Percentiles rank a stretch among this genome's conserved stretches.
Evolutionary conservation across 768 basidiomycete genomes (phyloP).

Genomic region (Amylocystis lapponica): DNA sequence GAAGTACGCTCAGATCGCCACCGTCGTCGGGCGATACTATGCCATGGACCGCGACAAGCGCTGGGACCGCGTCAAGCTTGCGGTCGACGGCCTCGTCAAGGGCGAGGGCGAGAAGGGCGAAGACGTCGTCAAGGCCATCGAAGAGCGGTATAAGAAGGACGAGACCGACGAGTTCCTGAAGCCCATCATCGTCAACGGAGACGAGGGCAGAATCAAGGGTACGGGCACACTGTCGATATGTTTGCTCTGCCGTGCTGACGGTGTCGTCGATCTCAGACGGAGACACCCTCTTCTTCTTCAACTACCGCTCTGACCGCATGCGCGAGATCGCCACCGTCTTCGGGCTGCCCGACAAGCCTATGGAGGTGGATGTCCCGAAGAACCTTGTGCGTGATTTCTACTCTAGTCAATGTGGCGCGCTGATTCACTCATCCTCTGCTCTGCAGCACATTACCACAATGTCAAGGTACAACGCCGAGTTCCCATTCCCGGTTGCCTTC

Average conservation of each 20-base stretch:
- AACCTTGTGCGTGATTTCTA: constrained; percentile 52
- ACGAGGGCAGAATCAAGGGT: constrained; percentile 79
- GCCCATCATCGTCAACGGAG: constrained; percentile 84
- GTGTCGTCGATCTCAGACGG: constrained; percentile 41
- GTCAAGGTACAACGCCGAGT: constrained; percentile 90
- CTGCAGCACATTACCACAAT: constrained; percentile 84
- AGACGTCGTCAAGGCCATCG: constrained; percentile 58
- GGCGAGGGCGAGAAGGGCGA: constrained; percentile 59
- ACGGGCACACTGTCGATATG: constrained; percentile 10
- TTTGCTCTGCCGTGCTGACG: neutral
- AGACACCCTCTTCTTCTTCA: constrained; percentile 94
- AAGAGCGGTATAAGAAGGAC: constrained; percentile 75
- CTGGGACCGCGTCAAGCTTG: constrained; percentile 91
- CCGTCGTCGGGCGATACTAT: constrained; percentile 87
- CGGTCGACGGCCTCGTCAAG: constrained; percentile 76
- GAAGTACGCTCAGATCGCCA: constrained; percentile 74
- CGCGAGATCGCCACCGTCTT: constrained; percentile 83
- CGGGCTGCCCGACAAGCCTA: constrained; percentile 76
- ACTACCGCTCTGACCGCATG: constrained; percentile 96
- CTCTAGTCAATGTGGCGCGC: neutral
- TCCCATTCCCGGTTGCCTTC: constrained; percentile 86
- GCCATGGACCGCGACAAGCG: constrained; percentile 97
- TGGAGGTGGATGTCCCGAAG: constrained; percentile 77
- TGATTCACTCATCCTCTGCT: constrained; percentile 2
- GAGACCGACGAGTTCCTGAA: constrained; percentile 95